Base-by-base conservation (phyloP, 2,329 filamentous ascomycete species). In the Colletotrichum cordylinicola region DNA sequence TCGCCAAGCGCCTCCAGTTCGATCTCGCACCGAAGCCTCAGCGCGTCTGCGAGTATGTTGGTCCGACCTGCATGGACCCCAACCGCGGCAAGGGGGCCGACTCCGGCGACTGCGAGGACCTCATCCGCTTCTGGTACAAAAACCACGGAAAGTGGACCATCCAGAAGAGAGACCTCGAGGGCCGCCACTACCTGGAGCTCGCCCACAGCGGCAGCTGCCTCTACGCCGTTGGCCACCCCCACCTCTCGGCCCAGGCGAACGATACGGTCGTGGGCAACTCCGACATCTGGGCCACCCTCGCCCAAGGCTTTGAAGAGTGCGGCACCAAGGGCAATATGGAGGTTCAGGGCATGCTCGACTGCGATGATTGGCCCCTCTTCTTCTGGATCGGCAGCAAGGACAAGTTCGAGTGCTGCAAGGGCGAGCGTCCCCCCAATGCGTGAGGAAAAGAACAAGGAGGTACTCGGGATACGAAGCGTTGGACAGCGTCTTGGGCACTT, bases 401-500 rank as follows among this genome's bases (percentile, higher is more conserved):
- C 58, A 43, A 43, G 8, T 74, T 70, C 60, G 16, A 65, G 58
- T 74, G 72, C 52, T 74, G 72, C 72, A 39, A 18, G 10, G 60
- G 33, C 16, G 64, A 58, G 33, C n/a, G 15, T 16, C 27, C 60
- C 27, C 37, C 43, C 8, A 29, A 55, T 10, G 16, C 18, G 7
- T 16, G 31, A 12, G n/a, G 31, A 37, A 13, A 7, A 16, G 21
- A 21, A 29, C 12, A 33, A 8, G 27, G 9, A 48, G 18, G 18
- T 12, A n/a, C 18, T 12, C 13, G 43, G n/a, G 10, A 21, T 21
- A 21, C 10, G n/a, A 24, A 52, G 43, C 12, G 43, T 52, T 52
- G 43, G 8, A 37, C 13, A 60, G 29, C 15, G 33, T n/a, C 21
- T 52, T 56, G 13, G 65, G 21, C 21, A 37, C 43, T 29, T 31